Conservation (phyloP, 2,329 filamentous ascomycete species). For the Lecanicillium sp. region DNA sequence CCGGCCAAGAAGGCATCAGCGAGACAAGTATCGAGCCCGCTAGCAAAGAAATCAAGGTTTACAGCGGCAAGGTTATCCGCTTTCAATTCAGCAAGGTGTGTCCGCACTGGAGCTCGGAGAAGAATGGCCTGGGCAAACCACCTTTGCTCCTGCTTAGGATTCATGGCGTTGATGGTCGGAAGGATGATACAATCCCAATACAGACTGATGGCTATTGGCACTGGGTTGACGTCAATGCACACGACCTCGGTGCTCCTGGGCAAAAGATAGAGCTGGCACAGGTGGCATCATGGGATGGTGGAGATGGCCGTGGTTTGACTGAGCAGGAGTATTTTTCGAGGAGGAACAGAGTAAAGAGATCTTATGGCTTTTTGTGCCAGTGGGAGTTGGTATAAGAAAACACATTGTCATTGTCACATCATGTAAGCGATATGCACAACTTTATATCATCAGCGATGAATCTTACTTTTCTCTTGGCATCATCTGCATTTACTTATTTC, state of each 20-base stretch:
- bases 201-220: conserved; percentile 72
- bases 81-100: conserved; percentile 79
- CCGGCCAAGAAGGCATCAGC: conserved; percentile 42
- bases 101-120: conserved; percentile 71
- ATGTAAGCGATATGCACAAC: too few relatives aligned
- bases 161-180: conserved; percentile 56
- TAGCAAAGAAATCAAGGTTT: conserved; percentile 46
- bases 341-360: conserved; percentile 35
- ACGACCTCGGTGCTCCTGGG: conserved; percentile 59
- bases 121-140: conserved; percentile 55
- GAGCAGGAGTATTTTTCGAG: conserved; percentile 36
- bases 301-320: conserved; percentile 39
- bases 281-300: conserved; percentile 41
- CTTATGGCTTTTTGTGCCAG: conserved; percentile 32
- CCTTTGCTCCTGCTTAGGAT: conserved; percentile 64
- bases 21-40: conserved; percentile 50
- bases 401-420: too few relatives aligned
- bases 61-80: conserved; percentile 49
- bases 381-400: conserved; percentile 39
- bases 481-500: too few relatives aligned
- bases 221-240: conserved; percentile 67
- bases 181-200: conserved; percentile 61
- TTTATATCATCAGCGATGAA: too few relatives aligned
- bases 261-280: conserved; percentile 58
- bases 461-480: too few relatives aligned